phyloP scores from a whole-genome alignment of 768 basidiomycete species.

The Termitomyces sp. region DNA sequence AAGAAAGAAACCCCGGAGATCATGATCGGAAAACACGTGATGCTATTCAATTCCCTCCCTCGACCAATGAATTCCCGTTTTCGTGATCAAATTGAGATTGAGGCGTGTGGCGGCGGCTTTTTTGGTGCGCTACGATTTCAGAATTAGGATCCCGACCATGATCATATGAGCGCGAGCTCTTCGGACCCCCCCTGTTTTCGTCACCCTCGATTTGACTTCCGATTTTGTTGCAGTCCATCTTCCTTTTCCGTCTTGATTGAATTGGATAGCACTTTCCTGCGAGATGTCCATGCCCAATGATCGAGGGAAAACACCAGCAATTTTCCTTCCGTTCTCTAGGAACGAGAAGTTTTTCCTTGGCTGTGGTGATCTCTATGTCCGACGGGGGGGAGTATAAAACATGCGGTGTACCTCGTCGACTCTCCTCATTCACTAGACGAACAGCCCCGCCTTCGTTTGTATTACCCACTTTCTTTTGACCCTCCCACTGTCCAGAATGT shows the following conservation, averaged over 20 bases:
- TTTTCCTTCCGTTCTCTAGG: background rate
- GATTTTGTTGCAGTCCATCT: background rate
- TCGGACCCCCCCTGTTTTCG: background rate
- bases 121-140: background rate
- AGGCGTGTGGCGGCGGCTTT: background rate
- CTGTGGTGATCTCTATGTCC: background rate
- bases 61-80: background rate
- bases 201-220: background rate
- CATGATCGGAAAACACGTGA: background rate
- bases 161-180: background rate
- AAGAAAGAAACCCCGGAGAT: background rate
- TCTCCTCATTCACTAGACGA: background rate
- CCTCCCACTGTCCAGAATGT: background rate
- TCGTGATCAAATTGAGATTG: background rate
- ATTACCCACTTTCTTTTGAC: background rate
- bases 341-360: background rate
- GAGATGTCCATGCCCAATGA: too few relatives aligned
- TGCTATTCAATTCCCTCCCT: background rate
- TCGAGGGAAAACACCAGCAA: background rate
- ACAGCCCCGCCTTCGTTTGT: background rate
- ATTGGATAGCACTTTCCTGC: too few relatives aligned
- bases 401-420: background rate
- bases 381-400: background rate
- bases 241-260: background rate
- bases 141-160: background rate